phyloP scores from a whole-genome alignment of 176 grass and related monocot species.

The Aegilops sharonensis region DNA sequence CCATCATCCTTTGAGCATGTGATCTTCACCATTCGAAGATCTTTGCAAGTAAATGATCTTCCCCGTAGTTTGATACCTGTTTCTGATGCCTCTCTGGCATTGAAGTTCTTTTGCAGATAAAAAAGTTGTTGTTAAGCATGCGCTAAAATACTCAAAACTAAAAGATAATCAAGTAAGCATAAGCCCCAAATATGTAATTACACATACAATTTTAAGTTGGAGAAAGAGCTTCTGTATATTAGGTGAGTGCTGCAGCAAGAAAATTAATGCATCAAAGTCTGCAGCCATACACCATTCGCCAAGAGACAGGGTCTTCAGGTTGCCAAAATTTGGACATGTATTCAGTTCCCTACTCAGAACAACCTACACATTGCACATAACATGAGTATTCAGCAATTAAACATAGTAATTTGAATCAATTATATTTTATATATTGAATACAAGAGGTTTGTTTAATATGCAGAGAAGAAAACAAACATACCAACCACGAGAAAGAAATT shows the following conservation, averaged over 20 bases:
- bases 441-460: background rate
- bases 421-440: background rate
- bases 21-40: no score
- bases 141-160: no score
- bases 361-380: background rate
- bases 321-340: conserved; percentile 4
- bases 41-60: no score
- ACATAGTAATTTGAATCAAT: background rate
- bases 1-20: no score
- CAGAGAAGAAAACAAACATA: background rate
- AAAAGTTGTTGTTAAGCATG: no score
- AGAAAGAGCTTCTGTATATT: conserved; percentile 24
- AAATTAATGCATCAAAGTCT: conserved; percentile 17
- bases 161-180: background rate
- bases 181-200: background rate
- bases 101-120: no score
- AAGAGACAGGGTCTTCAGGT: conserved; percentile 31
- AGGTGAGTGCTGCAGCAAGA: conserved; percentile 24
- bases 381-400: background rate
- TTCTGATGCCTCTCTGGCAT: no score
- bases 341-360: background rate
- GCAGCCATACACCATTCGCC: conserved; percentile 26
- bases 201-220: conserved; percentile 20
- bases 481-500: background rate
- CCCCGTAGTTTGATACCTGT: no score